Evolutionary conservation across 306 rosid species (phyloP).

Genomic region (Gastrolobium villosum): DNA sequence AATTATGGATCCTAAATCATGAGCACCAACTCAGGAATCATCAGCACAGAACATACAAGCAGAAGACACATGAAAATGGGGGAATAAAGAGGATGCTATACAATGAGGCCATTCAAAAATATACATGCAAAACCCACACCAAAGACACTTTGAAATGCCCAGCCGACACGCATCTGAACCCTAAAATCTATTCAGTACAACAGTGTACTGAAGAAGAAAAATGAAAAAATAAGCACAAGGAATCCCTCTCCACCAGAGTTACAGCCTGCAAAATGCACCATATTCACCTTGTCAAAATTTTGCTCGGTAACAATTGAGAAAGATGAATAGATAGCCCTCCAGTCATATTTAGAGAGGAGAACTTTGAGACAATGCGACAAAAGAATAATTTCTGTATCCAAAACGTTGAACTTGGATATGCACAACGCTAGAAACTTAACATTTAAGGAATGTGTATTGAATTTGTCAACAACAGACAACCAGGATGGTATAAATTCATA

Average conservation of each 20-base stretch:
- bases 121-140: constrained; percentile 65
- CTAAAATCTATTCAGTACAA: constrained; percentile 63
- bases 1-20: constrained; percentile 45
- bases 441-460: neutral
- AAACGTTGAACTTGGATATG: neutral
- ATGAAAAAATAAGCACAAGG: constrained; percentile 76
- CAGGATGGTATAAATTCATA: neutral
- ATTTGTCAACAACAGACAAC: constrained; percentile 1
- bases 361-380: neutral
- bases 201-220: constrained; percentile 65
- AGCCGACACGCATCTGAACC: constrained; percentile 54
- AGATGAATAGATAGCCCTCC: neutral
- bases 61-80: constrained; percentile 34
- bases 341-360: neutral
- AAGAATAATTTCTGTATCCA: neutral
- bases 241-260: constrained; percentile 60
- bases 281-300: constrained; percentile 41
- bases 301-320: neutral
- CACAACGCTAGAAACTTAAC: neutral
- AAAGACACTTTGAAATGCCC: constrained; percentile 53
- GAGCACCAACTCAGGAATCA: constrained; percentile 41
- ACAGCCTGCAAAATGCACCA: constrained; percentile 76
- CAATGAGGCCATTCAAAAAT: constrained; percentile 63
- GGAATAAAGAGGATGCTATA: constrained; percentile 51
- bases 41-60: constrained; percentile 46